phyloP scores from a whole-genome alignment of 805 yeast genomes.

The Candida oleophila region DNA sequence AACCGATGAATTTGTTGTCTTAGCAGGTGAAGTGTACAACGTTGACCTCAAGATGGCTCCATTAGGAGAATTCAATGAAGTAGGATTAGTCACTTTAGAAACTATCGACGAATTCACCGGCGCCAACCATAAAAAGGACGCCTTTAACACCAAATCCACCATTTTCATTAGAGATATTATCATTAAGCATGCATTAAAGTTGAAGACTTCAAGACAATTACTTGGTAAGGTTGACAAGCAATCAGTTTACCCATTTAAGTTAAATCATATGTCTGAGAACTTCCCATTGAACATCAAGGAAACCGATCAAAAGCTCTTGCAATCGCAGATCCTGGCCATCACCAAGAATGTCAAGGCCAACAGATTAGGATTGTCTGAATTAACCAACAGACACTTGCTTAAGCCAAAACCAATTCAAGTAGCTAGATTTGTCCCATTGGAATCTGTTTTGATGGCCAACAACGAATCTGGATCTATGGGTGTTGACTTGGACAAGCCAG shows the following conservation, averaged over 20 bases:
- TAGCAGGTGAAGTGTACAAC: slow-evolving; percentile 82
- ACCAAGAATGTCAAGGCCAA: slow-evolving; percentile 57
- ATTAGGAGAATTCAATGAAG: slow-evolving; percentile 48
- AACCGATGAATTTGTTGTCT: slow-evolving; percentile 66
- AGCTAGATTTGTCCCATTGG: slow-evolving; percentile 73
- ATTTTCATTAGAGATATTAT: slow-evolving; percentile 84
- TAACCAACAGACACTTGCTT: slow-evolving; percentile 75
- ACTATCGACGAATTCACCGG: slow-evolving; percentile 65
- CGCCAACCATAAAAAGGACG: slow-evolving; percentile 51
- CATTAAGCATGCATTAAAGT: slow-evolving; percentile 71
- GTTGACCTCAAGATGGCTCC: slow-evolving; percentile 84
- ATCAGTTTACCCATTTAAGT: slow-evolving; percentile 91
- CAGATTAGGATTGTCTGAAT: slow-evolving; percentile 77
- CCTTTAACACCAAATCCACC: slow-evolving; percentile 62
- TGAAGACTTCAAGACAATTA: slow-evolving; percentile 70
- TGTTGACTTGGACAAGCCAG: slow-evolving; percentile 62
- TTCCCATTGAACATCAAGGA: slow-evolving; percentile 55
- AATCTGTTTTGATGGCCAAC: slow-evolving; percentile 57
- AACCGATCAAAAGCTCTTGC: slow-evolving; percentile 26
- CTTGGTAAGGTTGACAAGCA: slow-evolving; percentile 68
- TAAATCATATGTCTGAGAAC: slow-evolving; percentile 62
- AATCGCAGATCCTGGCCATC: slow-evolving; percentile 40
- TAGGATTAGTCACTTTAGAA: slow-evolving; percentile 69
- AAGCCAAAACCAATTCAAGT: slow-evolving; percentile 70
- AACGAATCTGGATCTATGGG: slow-evolving; percentile 70